Conservation (phyloP, 768 basidiomycete species). For the Suillus lakei region DNA sequence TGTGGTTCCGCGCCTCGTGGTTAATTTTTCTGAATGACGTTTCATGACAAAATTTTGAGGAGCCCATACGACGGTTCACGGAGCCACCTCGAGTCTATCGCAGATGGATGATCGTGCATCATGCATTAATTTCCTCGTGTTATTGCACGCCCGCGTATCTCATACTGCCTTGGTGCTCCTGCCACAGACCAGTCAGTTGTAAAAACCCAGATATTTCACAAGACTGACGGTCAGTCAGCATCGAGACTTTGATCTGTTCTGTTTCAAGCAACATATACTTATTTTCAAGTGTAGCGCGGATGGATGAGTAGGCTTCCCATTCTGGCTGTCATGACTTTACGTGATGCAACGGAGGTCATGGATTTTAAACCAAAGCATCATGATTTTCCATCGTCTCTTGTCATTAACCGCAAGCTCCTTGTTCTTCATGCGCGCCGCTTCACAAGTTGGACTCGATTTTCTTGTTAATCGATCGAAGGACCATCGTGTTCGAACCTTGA, state of each 20-base stretch:
- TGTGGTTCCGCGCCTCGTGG: background rate
- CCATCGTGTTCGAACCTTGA: background rate
- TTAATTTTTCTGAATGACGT: conserved; percentile 2
- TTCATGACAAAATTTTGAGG: background rate
- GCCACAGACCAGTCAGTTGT: background rate
- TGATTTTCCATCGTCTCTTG: background rate
- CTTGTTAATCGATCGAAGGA: background rate
- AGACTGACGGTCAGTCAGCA: background rate
- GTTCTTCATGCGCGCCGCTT: background rate
- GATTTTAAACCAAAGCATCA: background rate
- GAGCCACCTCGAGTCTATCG: background rate
- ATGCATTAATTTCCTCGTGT: background rate
- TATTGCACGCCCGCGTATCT: background rate
- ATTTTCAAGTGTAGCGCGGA: background rate
- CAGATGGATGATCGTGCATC: background rate
- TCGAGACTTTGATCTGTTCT: background rate
- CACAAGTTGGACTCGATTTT: background rate
- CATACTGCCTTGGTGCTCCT: background rate
- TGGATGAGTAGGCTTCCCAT: background rate
- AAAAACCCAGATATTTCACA: background rate
- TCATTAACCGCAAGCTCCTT: background rate
- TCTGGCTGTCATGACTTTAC: background rate
- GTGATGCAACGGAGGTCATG: background rate
- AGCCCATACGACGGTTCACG: background rate
- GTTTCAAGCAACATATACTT: background rate